Evolutionary conservation across 139 green algal genomes (phyloP).

Genomic region (Volvox africanus): DNA sequence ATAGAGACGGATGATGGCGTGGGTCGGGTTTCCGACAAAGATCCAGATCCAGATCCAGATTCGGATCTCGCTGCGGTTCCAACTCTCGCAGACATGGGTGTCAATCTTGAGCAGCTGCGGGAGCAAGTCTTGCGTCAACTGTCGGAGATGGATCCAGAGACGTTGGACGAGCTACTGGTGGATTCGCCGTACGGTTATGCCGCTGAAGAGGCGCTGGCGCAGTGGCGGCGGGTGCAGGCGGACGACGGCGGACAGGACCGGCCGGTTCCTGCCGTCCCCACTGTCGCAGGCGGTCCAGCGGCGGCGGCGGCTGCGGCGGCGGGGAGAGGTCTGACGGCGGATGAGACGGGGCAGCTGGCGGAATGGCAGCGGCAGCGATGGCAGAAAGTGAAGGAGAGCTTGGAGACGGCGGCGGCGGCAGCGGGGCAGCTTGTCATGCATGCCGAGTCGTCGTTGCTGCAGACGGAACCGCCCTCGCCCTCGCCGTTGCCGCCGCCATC

Average conservation of each 20-base stretch:
- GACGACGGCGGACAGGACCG: background rate
- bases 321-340: background rate
- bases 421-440: slow-evolving; percentile 32
- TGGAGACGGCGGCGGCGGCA: slow-evolving; percentile 36
- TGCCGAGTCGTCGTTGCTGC: slow-evolving; percentile 11
- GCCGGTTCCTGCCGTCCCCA: background rate
- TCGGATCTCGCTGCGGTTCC: background rate
- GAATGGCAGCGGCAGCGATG: slow-evolving; percentile 38
- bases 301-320: background rate
- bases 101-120: slow-evolving; percentile 35
- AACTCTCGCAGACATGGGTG: background rate
- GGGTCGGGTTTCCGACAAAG: background rate
- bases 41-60: background rate
- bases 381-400: background rate
- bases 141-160: slow-evolving; percentile 23
- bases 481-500: background rate
- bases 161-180: slow-evolving; percentile 19
- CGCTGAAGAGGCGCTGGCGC: background rate
- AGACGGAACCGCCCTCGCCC: background rate
- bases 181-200: slow-evolving; percentile 25
- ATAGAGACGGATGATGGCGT: background rate
- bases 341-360: background rate
- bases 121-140: slow-evolving; percentile 34
- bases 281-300: background rate
- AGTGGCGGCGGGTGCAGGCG: background rate